Conservation (phyloP, 305 asterid genomes). For the Petunia hybrid region DNA sequence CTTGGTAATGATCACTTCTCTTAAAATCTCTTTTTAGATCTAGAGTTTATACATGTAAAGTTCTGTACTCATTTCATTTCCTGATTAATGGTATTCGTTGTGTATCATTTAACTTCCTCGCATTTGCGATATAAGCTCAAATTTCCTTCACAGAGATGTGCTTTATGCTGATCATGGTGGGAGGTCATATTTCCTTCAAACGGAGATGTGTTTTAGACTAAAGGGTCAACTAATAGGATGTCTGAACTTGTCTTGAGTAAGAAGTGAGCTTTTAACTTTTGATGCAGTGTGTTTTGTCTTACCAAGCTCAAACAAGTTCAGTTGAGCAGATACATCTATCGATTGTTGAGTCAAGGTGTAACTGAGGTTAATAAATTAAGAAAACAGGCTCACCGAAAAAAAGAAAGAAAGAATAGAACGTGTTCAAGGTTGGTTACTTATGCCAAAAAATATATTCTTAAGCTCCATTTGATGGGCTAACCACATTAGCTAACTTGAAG, state of each 20-base stretch:
- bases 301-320: background rate
- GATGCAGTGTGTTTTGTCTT: background rate
- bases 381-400: background rate
- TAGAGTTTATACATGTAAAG: slow-evolving; percentile 11
- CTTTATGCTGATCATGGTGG: background rate
- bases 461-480: slow-evolving; percentile 9
- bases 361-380: background rate
- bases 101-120: background rate
- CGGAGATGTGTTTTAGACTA: background rate
- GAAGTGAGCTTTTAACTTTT: background rate
- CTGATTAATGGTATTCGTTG: background rate
- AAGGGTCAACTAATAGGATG: background rate
- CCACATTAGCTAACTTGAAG: background rate
- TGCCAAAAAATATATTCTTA: background rate
- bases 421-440: background rate
- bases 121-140: background rate
- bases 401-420: background rate
- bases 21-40: background rate
- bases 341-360: background rate
- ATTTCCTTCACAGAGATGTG: slow-evolving; percentile 4
- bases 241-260: background rate
- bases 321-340: background rate
- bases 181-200: background rate
- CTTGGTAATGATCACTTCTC: slow-evolving; percentile 62
- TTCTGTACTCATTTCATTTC: background rate